phyloP scores from a whole-genome alignment of 495 filamentous ascomycete species.

The Lophiostoma macrostomum region DNA sequence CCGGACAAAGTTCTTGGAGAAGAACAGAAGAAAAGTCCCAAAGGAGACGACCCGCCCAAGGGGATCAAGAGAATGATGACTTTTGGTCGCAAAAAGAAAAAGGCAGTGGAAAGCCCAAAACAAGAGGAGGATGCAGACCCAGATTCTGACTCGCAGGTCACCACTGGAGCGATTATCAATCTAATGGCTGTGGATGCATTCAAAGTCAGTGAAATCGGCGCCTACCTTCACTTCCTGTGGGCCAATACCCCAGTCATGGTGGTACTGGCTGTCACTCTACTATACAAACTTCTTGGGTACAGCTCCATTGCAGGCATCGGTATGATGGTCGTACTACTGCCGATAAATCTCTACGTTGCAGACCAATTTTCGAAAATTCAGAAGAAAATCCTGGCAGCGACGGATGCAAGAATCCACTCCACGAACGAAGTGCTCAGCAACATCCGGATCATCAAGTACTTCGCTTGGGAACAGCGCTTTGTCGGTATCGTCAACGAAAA shows the following conservation, averaged over 20 bases:
- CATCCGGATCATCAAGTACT: slow-evolving; percentile 99
- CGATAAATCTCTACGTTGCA: slow-evolving; percentile 83
- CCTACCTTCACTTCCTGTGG: slow-evolving; percentile 88
- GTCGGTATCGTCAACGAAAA: slow-evolving; percentile 84
- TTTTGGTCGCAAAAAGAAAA: slow-evolving; percentile 62
- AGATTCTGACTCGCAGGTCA: slow-evolving; percentile 68
- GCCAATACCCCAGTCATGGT: slow-evolving; percentile 82
- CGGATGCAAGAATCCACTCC: slow-evolving; percentile 92
- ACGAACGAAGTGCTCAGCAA: slow-evolving; percentile 98
- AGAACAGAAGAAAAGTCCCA: slow-evolving; percentile 39
- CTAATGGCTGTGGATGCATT: slow-evolving; percentile 99
- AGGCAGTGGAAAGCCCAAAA: slow-evolving; percentile 43
- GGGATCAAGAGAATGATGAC: slow-evolving; percentile 50
- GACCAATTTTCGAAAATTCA: slow-evolving; percentile 79
- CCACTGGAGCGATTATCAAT: slow-evolving; percentile 95
- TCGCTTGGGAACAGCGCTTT: slow-evolving; percentile 97
- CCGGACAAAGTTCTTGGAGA: slow-evolving; percentile 64
- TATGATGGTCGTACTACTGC: slow-evolving; percentile 86
- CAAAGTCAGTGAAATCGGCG: slow-evolving; percentile 90
- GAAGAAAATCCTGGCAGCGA: slow-evolving; percentile 87
- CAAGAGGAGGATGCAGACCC: slow-evolving; percentile 41
- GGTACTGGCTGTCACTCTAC: slow-evolving; percentile 66
- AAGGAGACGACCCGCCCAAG: slow-evolving; percentile 45
- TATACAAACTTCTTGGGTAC: slow-evolving; percentile 86
- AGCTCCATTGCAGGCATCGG: slow-evolving; percentile 91